These are phyloP conservation scores for Fonsecaea nubica DNA, from an alignment of 2,329 filamentous ascomycete genomes.

Conservation along the genomic window DNA sequence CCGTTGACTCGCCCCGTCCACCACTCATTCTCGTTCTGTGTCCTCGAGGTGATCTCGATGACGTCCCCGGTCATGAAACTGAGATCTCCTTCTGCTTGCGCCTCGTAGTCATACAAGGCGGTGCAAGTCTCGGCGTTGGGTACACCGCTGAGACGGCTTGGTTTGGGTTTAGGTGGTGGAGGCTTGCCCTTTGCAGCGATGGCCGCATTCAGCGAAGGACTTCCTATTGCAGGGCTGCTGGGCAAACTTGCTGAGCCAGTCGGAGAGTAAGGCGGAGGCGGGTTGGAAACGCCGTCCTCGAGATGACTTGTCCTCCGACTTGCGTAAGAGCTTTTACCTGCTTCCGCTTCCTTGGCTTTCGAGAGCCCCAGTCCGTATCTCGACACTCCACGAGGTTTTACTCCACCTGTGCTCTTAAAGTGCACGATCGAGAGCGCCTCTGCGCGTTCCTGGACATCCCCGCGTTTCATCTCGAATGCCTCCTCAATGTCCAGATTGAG, in stretches of 20 bases:
- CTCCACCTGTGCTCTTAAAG: slow-evolving; percentile 84
- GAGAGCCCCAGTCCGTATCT: slow-evolving; percentile 34
- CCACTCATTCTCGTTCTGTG: slow-evolving; percentile 95
- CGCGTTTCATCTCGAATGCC: slow-evolving; percentile 86
- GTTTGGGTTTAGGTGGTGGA: slow-evolving; percentile 82
- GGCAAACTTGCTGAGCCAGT: slow-evolving; percentile 48
- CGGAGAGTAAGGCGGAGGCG: slow-evolving; percentile 74
- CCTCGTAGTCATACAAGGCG: slow-evolving; percentile 94
- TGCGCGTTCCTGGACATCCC: slow-evolving; percentile 84
- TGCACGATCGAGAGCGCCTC: slow-evolving; percentile 85
- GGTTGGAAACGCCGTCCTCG: slow-evolving; percentile 59
- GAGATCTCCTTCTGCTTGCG: slow-evolving; percentile 90
- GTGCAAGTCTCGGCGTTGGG: slow-evolving; percentile 79
- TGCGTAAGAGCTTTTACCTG: slow-evolving; percentile 40
- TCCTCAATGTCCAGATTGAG: slow-evolving; percentile 89
- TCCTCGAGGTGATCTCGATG: slow-evolving; percentile 85
- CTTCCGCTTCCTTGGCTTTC: slow-evolving; percentile 43
- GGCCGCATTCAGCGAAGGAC: slow-evolving; percentile 56
- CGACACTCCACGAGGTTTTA: slow-evolving; percentile 42
- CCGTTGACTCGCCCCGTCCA: slow-evolving; percentile 85
- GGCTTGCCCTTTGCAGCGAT: slow-evolving; percentile 63
- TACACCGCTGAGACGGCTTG: slow-evolving; percentile 70
- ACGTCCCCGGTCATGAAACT: slow-evolving; percentile 87
- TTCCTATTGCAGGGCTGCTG: slow-evolving; percentile 52
- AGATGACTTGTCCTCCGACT: slow-evolving; percentile 25